These are phyloP conservation scores for Rhexocercosporidium sp. DNA, from an alignment of 2,329 filamentous ascomycete species.

Conservation along the genomic window DNA sequence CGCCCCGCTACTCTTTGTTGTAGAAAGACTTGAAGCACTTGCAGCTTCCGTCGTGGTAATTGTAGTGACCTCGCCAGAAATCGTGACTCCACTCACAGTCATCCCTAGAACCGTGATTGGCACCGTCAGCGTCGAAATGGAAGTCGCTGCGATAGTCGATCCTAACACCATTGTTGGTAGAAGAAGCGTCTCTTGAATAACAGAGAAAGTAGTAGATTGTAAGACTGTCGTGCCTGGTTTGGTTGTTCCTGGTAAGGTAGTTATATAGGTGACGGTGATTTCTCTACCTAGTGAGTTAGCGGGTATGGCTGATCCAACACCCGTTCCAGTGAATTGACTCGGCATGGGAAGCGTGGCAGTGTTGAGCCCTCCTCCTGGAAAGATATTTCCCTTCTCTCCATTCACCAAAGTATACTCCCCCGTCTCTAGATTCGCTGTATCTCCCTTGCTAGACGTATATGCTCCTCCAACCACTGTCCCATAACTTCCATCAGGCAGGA, in stretches of 20 bases:
- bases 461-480: conserved; percentile 51
- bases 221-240: conserved; percentile 33
- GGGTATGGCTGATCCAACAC: conserved; percentile 53
- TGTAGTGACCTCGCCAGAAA: background rate
- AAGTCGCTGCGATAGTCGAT: background rate
- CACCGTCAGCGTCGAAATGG: background rate
- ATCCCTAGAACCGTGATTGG: conserved; percentile 1
- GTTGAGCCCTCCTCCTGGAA: conserved; percentile 49
- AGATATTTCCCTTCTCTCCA: conserved; percentile 51
- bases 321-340: conserved; percentile 51
- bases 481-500: conserved; percentile 51
- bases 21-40: background rate
- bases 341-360: conserved; percentile 50
- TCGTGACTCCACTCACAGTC: conserved; percentile 6
- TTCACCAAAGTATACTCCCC: conserved; percentile 49
- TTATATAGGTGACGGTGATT: conserved; percentile 42
- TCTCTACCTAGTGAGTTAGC: conserved; percentile 48
- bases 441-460: conserved; percentile 46
- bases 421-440: conserved; percentile 49
- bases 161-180: background rate
- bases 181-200: background rate
- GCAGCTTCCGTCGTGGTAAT: conserved; percentile 3
- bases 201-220: background rate
- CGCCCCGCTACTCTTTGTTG: conserved; percentile 11
- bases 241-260: conserved; percentile 28